phyloP scores from a whole-genome alignment of 164 flowering plant genomes.

The grape (Vitis vinifera) region ASM3070453v1 NC_081813.1:3949001-3949500 shows the following conservation, averaged over 20 bases:
- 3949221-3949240: constrained; percentile 16
- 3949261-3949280: neutral
- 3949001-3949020: neutral
- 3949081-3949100: too few relatives aligned
- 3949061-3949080: neutral
- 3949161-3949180: constrained; percentile 4
- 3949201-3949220: constrained; percentile 28
- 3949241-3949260: constrained; percentile 13
- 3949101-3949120: neutral
- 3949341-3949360: constrained; percentile 72
- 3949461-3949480: constrained; percentile 52
- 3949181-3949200: constrained; percentile 7
- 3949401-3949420: constrained; percentile 90
- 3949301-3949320: constrained; percentile 88
- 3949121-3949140: constrained; percentile 1
- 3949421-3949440: constrained; percentile 97
- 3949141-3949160: constrained; percentile 1
- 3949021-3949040: neutral
- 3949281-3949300: constrained; percentile 89
- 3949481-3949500: neutral
- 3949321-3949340: constrained; percentile 95
- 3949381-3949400: constrained; percentile 86
- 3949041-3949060: neutral
- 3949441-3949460: constrained; percentile 99
- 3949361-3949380: constrained; percentile 76